Base-by-base conservation (phyloP, 129 eudicot genomes). In the Pittosporum tobira region DNA sequence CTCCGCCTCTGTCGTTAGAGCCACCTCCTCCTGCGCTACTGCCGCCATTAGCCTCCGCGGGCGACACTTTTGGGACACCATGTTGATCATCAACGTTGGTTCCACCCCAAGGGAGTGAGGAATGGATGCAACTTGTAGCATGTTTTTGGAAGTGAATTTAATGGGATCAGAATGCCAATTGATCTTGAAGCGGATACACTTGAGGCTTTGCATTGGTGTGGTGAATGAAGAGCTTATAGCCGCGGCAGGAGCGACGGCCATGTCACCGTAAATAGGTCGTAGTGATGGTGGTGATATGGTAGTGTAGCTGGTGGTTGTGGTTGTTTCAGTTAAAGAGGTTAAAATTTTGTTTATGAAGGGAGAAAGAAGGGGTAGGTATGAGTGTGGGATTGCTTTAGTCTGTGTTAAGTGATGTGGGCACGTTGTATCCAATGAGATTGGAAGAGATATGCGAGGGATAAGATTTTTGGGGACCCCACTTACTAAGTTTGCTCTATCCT, bases 211-310 rank as follows among this genome's bases (percentile, higher is more conserved):
- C 44, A 69, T 60, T 59, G 73, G 55, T 25, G 76, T 68, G 51
- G 85, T 69, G 70, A 84, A 75, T 0, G 85, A 63, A 3, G 85
- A 75, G 48, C 74, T 71, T 44, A 84, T 70, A n/a, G 88, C 75
- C 5, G 85, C 70, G 26, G 80, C 61, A 25, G 83, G 64, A 0
- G 82, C 68, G 67, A 81, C 81, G 5, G 84, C 87, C 84, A 84
- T 84, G 59, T 63, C 48, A 50, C 3, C 51, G 46, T 55, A 44
- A 15, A 44, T 22, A 26, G 66, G 31, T 8, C 4, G 29, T 26
- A 16, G 40, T 12, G 68, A 63, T 50, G 66, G 61, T 52, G 68
- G 25, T n/a, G n/a, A n/a, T n/a, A n/a, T n/a, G n/a, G 29, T 26
- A 16, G 40, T 12, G 68, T 63, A 45, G 66, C 57, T 52, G 68